A percentile compares a stretch with the other conserved stretches of the same genome.
Evolutionary conservation across 495 filamentous ascomycete genomes (phyloP).

Genomic region (Podospora pseudoanserina): DNA sequence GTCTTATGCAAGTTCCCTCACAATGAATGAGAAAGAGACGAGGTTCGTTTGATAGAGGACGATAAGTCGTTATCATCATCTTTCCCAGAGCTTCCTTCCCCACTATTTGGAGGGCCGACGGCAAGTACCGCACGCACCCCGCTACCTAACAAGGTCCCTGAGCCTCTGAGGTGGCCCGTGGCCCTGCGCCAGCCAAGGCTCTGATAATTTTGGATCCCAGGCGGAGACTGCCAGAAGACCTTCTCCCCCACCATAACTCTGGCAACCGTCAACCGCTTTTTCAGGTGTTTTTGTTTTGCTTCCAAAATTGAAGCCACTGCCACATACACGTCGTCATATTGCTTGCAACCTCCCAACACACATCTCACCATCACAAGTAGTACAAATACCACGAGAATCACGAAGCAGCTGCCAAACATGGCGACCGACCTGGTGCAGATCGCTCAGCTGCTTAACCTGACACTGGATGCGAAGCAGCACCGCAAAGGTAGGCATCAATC

Average conservation of each 20-base stretch:
- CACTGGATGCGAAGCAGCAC: constrained; percentile 76
- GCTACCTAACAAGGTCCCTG: constrained; percentile 4
- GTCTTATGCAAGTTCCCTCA: no score
- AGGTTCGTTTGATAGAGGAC: no score
- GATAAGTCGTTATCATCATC: not conserved
- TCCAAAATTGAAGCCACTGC: constrained; percentile 6
- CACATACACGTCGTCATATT: not conserved
- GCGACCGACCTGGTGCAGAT: constrained; percentile 68
- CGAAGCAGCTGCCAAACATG: constrained; percentile 52
- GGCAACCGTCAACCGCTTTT: constrained; percentile 20
- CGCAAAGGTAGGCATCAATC: constrained; percentile 65
- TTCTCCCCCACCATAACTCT: constrained; percentile 18
- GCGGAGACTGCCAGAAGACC: constrained; percentile 16
- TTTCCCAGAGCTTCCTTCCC: not conserved
- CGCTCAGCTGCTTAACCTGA: constrained; percentile 77
- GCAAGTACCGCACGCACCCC: constrained; percentile 2
- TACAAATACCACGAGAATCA: not conserved
- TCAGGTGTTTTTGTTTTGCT: constrained; percentile 23
- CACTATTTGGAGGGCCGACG: not conserved
- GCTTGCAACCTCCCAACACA: not conserved
- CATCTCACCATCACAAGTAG: not conserved
- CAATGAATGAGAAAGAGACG: no score
- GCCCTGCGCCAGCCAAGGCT: not conserved
- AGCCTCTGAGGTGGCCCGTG: constrained; percentile 4
- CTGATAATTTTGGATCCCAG: not conserved